phyloP scores from a whole-genome alignment of 257 asterid genomes.

The Ophiorrhiza pumila region DNA sequence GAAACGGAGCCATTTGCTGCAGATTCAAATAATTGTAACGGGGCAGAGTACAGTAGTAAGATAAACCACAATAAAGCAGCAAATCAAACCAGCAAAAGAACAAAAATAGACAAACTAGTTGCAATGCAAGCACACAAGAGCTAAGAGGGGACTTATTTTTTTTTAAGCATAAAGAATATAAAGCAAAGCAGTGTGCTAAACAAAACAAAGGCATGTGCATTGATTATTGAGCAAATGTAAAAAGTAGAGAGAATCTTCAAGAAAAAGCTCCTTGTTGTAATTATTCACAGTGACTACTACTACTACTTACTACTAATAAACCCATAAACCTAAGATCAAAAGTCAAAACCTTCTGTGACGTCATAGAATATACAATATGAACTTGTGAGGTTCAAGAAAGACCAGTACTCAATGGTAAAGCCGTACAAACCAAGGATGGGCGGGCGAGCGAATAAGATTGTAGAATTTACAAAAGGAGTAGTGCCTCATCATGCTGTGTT shows the following conservation, averaged over 20 bases:
- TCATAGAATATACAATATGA: constrained; percentile 41
- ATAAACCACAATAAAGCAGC: neutral
- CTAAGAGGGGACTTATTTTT: neutral
- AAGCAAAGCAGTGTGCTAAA: constrained; percentile 13
- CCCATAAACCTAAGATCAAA: constrained; percentile 32
- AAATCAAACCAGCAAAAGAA: neutral
- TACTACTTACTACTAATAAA: constrained; percentile 13
- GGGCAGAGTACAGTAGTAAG: neutral
- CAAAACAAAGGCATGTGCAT: constrained; percentile 36
- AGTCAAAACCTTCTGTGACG: constrained; percentile 42
- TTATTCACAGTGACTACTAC: constrained; percentile 48
- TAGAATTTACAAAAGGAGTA: constrained; percentile 62
- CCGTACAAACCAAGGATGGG: too few species aligned
- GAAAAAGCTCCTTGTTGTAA: constrained; percentile 31
- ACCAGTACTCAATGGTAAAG: too few species aligned
- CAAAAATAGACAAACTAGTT: too few species aligned
- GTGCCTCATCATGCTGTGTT: constrained; percentile 56
- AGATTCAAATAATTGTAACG: neutral
- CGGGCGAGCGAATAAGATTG: constrained; percentile 16
- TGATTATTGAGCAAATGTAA: constrained; percentile 27
- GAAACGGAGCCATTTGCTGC: neutral
- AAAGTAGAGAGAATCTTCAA: constrained; percentile 11
- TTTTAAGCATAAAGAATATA: too few species aligned
- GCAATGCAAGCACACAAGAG: neutral
- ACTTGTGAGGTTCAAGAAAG: constrained; percentile 28